Percentiles rank a stretch among this genome's conserved stretches.
Evolutionary conservation across 768 basidiomycete genomes (phyloP).

Genomic region (Tulasnella sp.): DNA sequence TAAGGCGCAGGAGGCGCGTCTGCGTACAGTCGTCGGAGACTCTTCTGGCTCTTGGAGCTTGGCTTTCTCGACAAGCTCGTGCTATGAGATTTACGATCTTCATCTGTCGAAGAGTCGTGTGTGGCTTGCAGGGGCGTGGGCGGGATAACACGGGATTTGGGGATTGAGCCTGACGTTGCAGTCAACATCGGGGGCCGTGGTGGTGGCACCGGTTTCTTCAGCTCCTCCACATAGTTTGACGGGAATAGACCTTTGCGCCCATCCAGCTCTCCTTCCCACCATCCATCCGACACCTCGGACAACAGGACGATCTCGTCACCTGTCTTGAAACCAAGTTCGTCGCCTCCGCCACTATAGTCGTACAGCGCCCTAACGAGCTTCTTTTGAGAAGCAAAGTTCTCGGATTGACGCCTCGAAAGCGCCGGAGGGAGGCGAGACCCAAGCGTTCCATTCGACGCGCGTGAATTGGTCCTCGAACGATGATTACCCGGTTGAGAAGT

Average conservation of each 20-base stretch:
- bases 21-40: slow-evolving; percentile 28
- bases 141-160: too few species aligned
- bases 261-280: slow-evolving; percentile 77
- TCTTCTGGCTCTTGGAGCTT: slow-evolving; percentile 23
- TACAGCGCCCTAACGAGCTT: slow-evolving; percentile 51
- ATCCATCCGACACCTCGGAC: slow-evolving; percentile 76
- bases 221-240: slow-evolving; percentile 56
- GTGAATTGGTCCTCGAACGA: not conserved
- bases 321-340: slow-evolving; percentile 66
- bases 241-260: slow-evolving; percentile 79
- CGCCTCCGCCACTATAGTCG: slow-evolving; percentile 64
- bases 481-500: not conserved
- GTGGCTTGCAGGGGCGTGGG: too few species aligned
- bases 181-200: too few species aligned
- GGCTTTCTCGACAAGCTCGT: too few species aligned
- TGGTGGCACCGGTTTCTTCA: slow-evolving; percentile 29
- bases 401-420: slow-evolving; percentile 9
- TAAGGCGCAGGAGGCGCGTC: slow-evolving; percentile 22
- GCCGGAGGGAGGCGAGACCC: not conserved
- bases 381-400: slow-evolving; percentile 6
- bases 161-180: too few species aligned
- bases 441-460: not conserved
- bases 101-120: too few species aligned
- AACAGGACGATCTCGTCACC: slow-evolving; percentile 71
- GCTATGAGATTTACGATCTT: too few species aligned